phyloP scores from a whole-genome alignment of 1,284 basidiomycete species.

The Trichosporon coremiiforme region DNA sequence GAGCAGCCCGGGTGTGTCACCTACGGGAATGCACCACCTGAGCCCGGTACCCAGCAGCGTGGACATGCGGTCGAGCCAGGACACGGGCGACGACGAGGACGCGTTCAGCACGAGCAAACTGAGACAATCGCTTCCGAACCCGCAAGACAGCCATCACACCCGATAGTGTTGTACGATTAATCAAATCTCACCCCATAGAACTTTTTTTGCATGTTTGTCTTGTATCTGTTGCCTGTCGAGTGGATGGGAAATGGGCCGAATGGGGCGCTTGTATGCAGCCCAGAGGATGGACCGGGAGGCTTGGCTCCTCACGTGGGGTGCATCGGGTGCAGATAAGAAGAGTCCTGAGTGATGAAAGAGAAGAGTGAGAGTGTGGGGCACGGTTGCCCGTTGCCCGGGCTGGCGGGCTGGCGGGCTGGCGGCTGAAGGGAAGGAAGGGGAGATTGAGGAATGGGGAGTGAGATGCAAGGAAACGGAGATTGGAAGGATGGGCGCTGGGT shows the following conservation, averaged over 20 bases:
- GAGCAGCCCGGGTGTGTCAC: conserved; percentile 9
- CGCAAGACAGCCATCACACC: background rate
- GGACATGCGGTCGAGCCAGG: conserved; percentile 78
- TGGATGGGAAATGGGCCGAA: background rate
- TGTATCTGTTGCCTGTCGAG: background rate
- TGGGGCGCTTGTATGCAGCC: background rate
- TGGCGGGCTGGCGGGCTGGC: too few species aligned
- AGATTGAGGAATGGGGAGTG: background rate
- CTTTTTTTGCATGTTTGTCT: conserved; percentile 1
- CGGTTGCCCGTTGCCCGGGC: background rate
- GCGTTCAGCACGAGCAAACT: background rate
- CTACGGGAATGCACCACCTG: conserved; percentile 7
- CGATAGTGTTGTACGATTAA: conserved; percentile 10
- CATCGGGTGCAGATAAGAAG: background rate
- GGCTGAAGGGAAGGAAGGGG: too few species aligned
- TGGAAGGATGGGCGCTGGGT: background rate
- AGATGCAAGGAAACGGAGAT: background rate
- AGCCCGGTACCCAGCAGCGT: conserved; percentile 7
- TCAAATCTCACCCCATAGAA: background rate
- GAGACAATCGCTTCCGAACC: background rate
- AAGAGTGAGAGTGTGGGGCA: background rate
- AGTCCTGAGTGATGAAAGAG: background rate
- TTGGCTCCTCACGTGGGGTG: background rate
- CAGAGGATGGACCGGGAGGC: background rate
- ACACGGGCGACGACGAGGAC: conserved; percentile 91